A percentile compares a stretch with the other conserved stretches of the same genome.
Evolutionary conservation across 257 asterid species (phyloP).

Genomic region (Echites panduratus): DNA sequence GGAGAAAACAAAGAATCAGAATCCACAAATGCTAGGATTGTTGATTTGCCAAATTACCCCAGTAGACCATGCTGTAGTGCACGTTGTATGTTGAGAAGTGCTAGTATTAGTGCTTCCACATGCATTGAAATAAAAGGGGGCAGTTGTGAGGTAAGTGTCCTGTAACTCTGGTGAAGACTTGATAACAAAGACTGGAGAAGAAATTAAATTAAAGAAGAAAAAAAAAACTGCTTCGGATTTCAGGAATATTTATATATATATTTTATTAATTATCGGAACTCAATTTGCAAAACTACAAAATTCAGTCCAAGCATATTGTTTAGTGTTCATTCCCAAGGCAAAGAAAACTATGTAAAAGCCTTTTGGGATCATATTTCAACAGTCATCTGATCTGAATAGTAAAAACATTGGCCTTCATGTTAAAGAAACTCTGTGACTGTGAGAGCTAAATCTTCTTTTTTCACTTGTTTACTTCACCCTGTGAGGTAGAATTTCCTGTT

Average conservation of each 20-base stretch:
- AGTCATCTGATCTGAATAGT: too few relatives aligned
- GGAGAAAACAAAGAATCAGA: conserved; percentile 32
- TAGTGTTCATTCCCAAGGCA: too few relatives aligned
- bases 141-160: conserved; percentile 51
- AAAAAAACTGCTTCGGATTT: not conserved
- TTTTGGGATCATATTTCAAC: too few relatives aligned
- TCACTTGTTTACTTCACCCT: not conserved
- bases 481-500: not conserved
- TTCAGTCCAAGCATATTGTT: too few relatives aligned
- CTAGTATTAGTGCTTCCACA: conserved; percentile 78
- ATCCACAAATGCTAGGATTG: conserved; percentile 28
- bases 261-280: too few relatives aligned
- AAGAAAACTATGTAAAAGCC: too few relatives aligned
- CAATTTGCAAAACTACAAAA: too few relatives aligned
- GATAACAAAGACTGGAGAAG: not conserved
- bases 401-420: too few relatives aligned
- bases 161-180: conserved; percentile 6
- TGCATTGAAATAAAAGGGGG: conserved; percentile 62
- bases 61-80: conserved; percentile 63
- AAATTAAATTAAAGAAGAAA: not conserved
- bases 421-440: not conserved
- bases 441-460: not conserved
- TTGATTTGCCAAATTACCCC: conserved; percentile 35
- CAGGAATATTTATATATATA: not conserved
- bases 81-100: conserved; percentile 73